Percentiles rank a stretch among this genome's conserved stretches.
These are phyloP conservation scores for Platanus orientalis DNA, from an alignment of 164 flowering plant species.

Conservation along the genomic window DNA sequence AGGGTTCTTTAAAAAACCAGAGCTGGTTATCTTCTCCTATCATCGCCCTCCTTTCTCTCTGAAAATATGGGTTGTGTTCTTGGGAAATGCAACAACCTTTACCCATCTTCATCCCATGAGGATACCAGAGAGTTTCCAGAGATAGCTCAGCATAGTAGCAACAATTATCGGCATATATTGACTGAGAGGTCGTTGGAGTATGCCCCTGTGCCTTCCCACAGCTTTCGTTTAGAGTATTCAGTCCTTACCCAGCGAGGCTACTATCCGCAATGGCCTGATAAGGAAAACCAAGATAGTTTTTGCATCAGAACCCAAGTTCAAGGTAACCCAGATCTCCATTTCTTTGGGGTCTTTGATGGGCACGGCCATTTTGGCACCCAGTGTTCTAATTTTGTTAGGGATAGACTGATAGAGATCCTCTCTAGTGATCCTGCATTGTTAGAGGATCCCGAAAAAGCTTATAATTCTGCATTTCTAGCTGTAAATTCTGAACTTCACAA, in stretches of 20 bases:
- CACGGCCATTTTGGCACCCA: slow-evolving; percentile 80
- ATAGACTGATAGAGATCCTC: slow-evolving; percentile 60
- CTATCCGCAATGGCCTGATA: slow-evolving; percentile 83
- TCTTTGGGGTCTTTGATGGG: slow-evolving; percentile 99
- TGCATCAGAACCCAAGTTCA: slow-evolving; percentile 70
- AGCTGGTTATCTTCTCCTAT: too few relatives aligned
- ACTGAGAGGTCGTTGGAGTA: slow-evolving; percentile 49
- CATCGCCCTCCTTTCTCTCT: background rate
- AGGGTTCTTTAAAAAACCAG: background rate
- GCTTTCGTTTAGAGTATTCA: slow-evolving; percentile 60
- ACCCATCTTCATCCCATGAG: slow-evolving; percentile 29
- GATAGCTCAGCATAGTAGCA: slow-evolving; percentile 11
- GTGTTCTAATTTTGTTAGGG: slow-evolving; percentile 79
- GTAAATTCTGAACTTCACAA: slow-evolving; percentile 62
- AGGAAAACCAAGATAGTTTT: slow-evolving; percentile 86
- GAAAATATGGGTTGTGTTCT: slow-evolving; percentile 73
- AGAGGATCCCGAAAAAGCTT: slow-evolving; percentile 78
- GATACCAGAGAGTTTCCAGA: slow-evolving; percentile 25
- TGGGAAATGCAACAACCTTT: slow-evolving; percentile 62
- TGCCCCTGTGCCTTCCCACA: slow-evolving; percentile 62
- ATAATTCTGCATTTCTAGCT: slow-evolving; percentile 49
- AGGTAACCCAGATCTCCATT: slow-evolving; percentile 87
- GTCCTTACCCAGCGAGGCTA: slow-evolving; percentile 76
- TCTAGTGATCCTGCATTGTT: slow-evolving; percentile 44
- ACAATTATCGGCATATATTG: slow-evolving; percentile 26